Evolutionary conservation across 2,329 filamentous ascomycete genomes (phyloP), one percentile per base, ranked within the genome.

Genomic region (Talaromyces sp.): DNA sequence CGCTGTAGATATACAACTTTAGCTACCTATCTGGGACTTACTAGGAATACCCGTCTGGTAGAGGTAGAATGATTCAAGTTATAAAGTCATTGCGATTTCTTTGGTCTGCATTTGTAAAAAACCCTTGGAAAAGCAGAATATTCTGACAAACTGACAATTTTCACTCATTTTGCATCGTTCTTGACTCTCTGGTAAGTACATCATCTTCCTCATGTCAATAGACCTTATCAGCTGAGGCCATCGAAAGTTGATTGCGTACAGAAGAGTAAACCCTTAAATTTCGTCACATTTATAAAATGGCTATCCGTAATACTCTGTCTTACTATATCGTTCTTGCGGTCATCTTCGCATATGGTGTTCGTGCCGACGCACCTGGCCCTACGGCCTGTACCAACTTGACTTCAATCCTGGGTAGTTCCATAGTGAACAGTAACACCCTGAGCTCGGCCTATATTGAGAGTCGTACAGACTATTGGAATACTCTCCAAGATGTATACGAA

Each of bases 401-500:
- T 10, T 31, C 47, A 27, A 50, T 50, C 2, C 11, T 50, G 13
- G 47, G 47, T 9, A 50, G 13, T 17, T 50, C 47, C 3, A 50
- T 50, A 17, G 47, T 50, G 47, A 50, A 50, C 13, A 50, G 22
- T 31, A 17, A 50, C 7, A 50, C 47, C 7, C 22, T 27, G 19
- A 50, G 47, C 22, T 6, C 27, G 13, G 22, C 47, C 47, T 50
- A 50, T 31, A 31, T 50, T 31, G 47, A 50, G 47, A 50, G 47
- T 7, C 27, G 13, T 3, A 50, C 47, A 27, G 47, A 50, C 3
- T 50, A 50, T 31, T 50, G 47, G 47, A 74, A 72, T 33, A 68
- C 70, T 0, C 64, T 68, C 2, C 72, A 71, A 47, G 68, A 69
- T 63, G 52, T 45, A 5, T 73, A 73, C 45, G 66, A 67, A 19